Conservation (phyloP, 2,329 filamentous ascomycete genomes). For the Aspergillus melleus region DNA sequence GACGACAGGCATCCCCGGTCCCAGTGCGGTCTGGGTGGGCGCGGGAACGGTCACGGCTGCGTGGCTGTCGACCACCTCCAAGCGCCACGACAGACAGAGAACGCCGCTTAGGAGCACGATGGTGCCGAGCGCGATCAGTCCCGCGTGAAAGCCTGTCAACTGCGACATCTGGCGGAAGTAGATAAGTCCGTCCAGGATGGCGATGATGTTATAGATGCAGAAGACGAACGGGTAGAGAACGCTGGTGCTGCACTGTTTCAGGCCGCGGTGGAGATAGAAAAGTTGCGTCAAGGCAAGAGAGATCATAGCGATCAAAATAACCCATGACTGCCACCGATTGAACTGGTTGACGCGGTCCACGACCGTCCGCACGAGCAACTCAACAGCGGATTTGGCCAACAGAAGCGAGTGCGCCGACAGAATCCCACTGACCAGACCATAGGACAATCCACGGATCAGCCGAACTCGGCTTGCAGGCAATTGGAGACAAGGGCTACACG, state of each 20-base stretch:
- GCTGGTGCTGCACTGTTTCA: constrained; percentile 93
- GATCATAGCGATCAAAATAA: constrained; percentile 79
- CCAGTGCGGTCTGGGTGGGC: constrained; percentile 64
- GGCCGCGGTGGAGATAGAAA: constrained; percentile 89
- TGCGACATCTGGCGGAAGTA: constrained; percentile 90
- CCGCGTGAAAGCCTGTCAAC: constrained; percentile 71
- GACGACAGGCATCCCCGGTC: constrained; percentile 79
- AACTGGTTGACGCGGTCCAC: constrained; percentile 90
- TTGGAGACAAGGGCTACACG: constrained; percentile 38
- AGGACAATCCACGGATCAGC: constrained; percentile 78
- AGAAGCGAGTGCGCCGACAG: constrained; percentile 90
- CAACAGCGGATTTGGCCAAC: constrained; percentile 93
- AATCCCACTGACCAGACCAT: constrained; percentile 87
- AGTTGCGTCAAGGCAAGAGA: constrained; percentile 82
- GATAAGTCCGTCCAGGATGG: constrained; percentile 93
- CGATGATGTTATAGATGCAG: constrained; percentile 98
- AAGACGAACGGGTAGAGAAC: constrained; percentile 96
- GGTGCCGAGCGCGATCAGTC: constrained; percentile 77
- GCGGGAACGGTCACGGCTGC: constrained; percentile 47
- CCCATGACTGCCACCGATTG: constrained; percentile 91
- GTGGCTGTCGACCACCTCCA: constrained; percentile 63
- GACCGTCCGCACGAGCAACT: constrained; percentile 84
- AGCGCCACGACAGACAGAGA: constrained; percentile 86
- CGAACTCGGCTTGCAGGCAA: constrained; percentile 63
- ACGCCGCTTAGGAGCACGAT: constrained; percentile 83